Base-by-base conservation (phyloP, 2,329 filamentous ascomycete species). In the Eutypella sp. region DNA sequence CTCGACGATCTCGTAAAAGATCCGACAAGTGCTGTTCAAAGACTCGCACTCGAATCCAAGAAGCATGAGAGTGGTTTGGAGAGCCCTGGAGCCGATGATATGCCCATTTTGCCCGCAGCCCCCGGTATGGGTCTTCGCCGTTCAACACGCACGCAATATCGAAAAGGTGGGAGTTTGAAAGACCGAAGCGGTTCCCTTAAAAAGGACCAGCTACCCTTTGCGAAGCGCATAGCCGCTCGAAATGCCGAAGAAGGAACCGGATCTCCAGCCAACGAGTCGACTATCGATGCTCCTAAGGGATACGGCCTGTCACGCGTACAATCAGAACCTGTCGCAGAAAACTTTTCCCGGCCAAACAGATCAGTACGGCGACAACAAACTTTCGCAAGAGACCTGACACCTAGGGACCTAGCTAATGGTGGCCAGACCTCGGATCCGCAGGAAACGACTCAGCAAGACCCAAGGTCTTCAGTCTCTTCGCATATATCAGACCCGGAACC, bases 131-230 rank as follows among this genome's bases (percentile, higher is more conserved):
- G 89, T 25, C 71, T 99, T 41, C 85, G 93, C 56, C 81, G 93
- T 50, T 96, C 93, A 11, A 99, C 90, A 18, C 81, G 89, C 45
- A 99, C 93, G 5, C 92, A 88, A 22, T 97, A 97, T 65, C 77
- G 91, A 57, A 89, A 82, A 57, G 76, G 88, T 47, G 91, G 91
- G 27, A 96, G 91, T 69, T 66, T 96, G 51, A 92, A 87, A 37
- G 96, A 97, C 65, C 76, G 91, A 54, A 73, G 87, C 47, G 89
- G 89, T 33, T 96, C 89, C 67, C 67, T 95, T 50, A 84, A 87
- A 42, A 86, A 87, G 20, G 87, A 93, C 49, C 79, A 87, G 44
- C 73, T 82, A 3, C 82, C 86, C 1, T 85, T 89, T 54, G 86
- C 88, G 1, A 89, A 88, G 65, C 80, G 92, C 33, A 74, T 82